Evolutionary conservation across 768 basidiomycete species (phyloP).

Genomic region (Mycena crocata): DNA sequence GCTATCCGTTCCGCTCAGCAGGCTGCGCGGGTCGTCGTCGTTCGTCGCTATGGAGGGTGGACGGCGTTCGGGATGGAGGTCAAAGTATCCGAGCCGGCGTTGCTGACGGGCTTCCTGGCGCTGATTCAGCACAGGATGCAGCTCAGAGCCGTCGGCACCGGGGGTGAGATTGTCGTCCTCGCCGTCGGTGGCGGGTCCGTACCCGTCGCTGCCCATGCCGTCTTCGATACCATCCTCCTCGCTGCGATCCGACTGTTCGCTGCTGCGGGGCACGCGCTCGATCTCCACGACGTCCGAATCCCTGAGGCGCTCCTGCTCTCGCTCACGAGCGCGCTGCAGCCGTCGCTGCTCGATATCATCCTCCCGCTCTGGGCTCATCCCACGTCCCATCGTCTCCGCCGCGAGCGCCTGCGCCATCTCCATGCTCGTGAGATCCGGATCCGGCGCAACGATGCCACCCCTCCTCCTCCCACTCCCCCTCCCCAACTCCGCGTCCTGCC

Average conservation of each 20-base stretch:
- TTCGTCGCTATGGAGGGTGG: constrained; percentile 44
- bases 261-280: constrained; percentile 56
- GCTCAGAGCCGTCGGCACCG: constrained; percentile 26
- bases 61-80: constrained; percentile 80
- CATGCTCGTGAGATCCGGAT: constrained; percentile 79
- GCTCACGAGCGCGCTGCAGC: constrained; percentile 45
- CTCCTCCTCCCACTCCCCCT: constrained; percentile 44
- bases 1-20: constrained; percentile 51
- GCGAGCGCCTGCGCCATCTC: constrained; percentile 82
- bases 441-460: constrained; percentile 47
- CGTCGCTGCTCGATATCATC: constrained; percentile 49
- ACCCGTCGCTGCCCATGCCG: constrained; percentile 18
- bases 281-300: constrained; percentile 65
- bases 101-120: constrained; percentile 50
- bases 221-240: constrained; percentile 34
- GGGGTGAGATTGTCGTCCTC: constrained; percentile 28
- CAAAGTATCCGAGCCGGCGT: constrained; percentile 77
- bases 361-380: constrained; percentile 25
- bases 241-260: constrained; percentile 33
- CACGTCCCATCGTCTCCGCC: constrained; percentile 45
- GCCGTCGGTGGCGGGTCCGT: not conserved
- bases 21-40: constrained; percentile 49
- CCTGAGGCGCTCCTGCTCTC: constrained; percentile 47
- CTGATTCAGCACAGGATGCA: constrained; percentile 36
- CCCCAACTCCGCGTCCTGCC: constrained; percentile 61